These are phyloP conservation scores for Volutella citrinella DNA, from an alignment of 2,329 filamentous ascomycete species.

Conservation along the genomic window DNA sequence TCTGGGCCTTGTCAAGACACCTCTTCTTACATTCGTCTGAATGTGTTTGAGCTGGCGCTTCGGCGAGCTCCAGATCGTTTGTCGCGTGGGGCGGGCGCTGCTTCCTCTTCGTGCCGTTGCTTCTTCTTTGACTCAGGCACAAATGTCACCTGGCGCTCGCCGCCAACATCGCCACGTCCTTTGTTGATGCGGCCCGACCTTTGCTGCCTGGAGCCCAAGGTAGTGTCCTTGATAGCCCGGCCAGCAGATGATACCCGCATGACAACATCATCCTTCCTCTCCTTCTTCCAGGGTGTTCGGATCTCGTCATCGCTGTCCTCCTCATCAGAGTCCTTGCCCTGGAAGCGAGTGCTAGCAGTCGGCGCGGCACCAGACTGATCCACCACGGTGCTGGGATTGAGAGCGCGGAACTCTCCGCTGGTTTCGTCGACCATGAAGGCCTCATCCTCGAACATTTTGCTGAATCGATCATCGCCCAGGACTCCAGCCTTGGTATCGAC, in stretches of 20 bases:
- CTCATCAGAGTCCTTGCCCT: constrained; percentile 41
- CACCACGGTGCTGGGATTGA: constrained; percentile 80
- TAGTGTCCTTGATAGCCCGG: constrained; percentile 52
- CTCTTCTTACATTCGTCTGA: constrained; percentile 59
- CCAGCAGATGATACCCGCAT: constrained; percentile 70
- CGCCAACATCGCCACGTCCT: constrained; percentile 49
- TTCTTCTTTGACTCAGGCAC: constrained; percentile 58
- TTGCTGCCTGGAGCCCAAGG: constrained; percentile 54
- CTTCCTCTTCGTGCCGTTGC: constrained; percentile 35
- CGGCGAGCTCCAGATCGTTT: constrained; percentile 48
- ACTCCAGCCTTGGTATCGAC: constrained; percentile 62
- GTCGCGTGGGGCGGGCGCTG: constrained; percentile 26
- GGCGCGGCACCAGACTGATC: constrained; percentile 24
- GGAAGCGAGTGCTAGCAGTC: constrained; percentile 36
- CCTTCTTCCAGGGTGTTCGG: constrained; percentile 14
- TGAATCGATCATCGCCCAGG: constrained; percentile 83
- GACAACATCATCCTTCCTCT: constrained; percentile 39
- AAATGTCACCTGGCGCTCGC: constrained; percentile 71
- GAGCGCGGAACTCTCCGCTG: constrained; percentile 78
- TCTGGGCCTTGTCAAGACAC: constrained; percentile 15
- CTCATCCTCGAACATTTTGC: constrained; percentile 84
- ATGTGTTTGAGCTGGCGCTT: constrained; percentile 74
- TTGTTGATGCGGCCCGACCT: constrained; percentile 47
- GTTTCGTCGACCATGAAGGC: constrained; percentile 91
- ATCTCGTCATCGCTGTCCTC: constrained; percentile 42